These are phyloP conservation scores for Porcisia deanei DNA, from an alignment of 208 protist genomes.

Conservation along the genomic window DNA sequence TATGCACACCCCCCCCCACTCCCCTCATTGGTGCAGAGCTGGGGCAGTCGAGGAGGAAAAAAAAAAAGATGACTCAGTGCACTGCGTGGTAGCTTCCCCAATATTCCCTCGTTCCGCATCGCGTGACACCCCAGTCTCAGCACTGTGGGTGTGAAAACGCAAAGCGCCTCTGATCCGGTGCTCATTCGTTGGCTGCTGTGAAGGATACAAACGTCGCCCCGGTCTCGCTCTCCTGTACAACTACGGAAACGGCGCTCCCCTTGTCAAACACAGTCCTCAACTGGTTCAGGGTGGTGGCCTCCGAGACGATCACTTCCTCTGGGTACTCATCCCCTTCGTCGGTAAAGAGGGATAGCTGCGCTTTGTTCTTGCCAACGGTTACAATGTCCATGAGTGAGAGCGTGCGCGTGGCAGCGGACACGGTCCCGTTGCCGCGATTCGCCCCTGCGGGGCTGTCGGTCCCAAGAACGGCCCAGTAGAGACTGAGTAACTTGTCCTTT, in stretches of 20 bases:
- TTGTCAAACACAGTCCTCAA: constrained; percentile 18
- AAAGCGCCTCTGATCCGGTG: not conserved
- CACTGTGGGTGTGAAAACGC: not conserved
- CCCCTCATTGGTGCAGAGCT: not conserved
- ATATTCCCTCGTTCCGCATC: not conserved
- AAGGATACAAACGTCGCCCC: constrained; percentile 26
- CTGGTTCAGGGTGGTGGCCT: constrained; percentile 11
- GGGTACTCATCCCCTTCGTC: constrained; percentile 35
- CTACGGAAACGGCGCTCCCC: constrained; percentile 22
- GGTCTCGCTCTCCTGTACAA: constrained; percentile 19
- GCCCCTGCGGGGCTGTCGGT: constrained; percentile 1
- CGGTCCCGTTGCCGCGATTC: not conserved
- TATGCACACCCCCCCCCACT: too few relatives aligned
- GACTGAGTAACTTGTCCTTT: constrained; percentile 41
- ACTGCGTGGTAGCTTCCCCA: too few relatives aligned
- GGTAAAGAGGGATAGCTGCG: constrained; percentile 24
- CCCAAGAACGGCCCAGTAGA: constrained; percentile 48
- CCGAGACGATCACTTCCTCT: constrained; percentile 21
- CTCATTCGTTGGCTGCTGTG: constrained; percentile 19
- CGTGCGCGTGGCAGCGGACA: not conserved
- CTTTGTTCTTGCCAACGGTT: constrained; percentile 7
- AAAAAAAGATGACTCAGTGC: not conserved
- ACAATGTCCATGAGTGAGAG: constrained; percentile 40
- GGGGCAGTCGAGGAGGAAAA: not conserved
- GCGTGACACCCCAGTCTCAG: not conserved